phyloP scores from a whole-genome alignment of 495 filamentous ascomycete genomes.

The Penicillium tannophilum region DNA sequence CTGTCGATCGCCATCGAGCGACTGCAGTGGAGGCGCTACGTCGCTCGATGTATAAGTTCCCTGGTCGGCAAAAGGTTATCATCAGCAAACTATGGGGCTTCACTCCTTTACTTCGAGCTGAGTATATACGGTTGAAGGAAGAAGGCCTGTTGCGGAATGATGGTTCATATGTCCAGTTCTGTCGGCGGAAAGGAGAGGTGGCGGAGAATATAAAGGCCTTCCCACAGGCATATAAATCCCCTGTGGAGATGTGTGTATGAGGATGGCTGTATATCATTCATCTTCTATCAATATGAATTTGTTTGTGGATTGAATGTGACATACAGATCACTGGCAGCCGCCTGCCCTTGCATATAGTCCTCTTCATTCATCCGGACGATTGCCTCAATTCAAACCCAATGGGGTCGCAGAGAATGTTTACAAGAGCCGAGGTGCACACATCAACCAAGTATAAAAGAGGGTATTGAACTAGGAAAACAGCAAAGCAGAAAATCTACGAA shows the following conservation, averaged over 20 bases:
- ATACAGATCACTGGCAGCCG: no score
- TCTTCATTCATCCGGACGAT: no score
- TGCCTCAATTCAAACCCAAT: no score
- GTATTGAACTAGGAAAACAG: no score
- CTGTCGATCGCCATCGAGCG: conserved; percentile 65
- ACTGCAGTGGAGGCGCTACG: conserved; percentile 96
- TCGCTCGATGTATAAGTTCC: conserved; percentile 99
- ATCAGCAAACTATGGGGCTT: conserved; percentile 99
- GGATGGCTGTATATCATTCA: no score
- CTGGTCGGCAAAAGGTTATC: conserved; percentile 99
- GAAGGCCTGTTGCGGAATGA: conserved; percentile 83
- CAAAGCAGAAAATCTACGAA: no score
- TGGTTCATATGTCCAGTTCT: conserved; percentile 96
- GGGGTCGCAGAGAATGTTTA: no score
- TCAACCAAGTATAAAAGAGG: no score
- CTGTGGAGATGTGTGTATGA: conserved; percentile 5
- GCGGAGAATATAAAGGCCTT: conserved; percentile 81
- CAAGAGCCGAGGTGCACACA: no score
- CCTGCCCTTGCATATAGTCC: no score
- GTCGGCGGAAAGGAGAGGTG: conserved; percentile 79
- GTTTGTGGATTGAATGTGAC: no score
- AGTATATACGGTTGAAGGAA: conserved; percentile 85
- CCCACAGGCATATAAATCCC: conserved; percentile 72
- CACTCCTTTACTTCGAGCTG: conserved; percentile 57
- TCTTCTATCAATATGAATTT: no score